Conservation (phyloP, 1,284 basidiomycete genomes). For the Pascua sp. region DNA sequence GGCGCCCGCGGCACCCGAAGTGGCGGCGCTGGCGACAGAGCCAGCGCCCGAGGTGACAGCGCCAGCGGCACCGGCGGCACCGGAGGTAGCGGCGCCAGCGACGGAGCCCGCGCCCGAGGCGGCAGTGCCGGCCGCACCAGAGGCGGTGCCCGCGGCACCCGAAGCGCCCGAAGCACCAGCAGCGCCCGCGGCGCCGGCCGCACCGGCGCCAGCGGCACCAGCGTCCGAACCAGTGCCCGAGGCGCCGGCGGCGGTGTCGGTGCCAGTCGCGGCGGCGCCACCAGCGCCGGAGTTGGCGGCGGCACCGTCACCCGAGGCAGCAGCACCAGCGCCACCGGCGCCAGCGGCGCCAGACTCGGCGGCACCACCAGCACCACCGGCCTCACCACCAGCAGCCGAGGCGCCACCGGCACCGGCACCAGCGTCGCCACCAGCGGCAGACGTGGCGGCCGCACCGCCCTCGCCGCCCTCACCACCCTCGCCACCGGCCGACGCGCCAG, state of each 20-base stretch:
- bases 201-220: neutral
- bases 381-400: conserved; percentile 8
- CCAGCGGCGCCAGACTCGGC: neutral
- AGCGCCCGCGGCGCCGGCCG: neutral
- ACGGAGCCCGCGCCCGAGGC: conserved; percentile 3
- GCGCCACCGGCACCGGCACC: conserved; percentile 3
- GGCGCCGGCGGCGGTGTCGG: conserved; percentile 3
- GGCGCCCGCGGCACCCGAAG: conserved; percentile 2
- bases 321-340: neutral
- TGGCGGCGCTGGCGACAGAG: conserved; percentile 1
- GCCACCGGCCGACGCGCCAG: conserved; percentile 1
- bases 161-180: neutral
- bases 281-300: neutral
- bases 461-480: neutral
- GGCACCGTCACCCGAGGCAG: conserved; percentile 1
- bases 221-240: too few relatives aligned
- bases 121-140: neutral
- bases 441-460: neutral
- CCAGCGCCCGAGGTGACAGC: conserved; percentile 2
- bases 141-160: neutral
- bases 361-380: neutral
- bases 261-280: neutral
- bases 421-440: neutral
- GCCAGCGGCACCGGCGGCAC: neutral
- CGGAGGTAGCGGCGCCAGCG: conserved; percentile 1